Percentiles rank a stretch among this genome's conserved stretches.
Evolutionary conservation across 1,284 basidiomycete species (phyloP).

Genomic region (Schizopora paradoxa): DNA sequence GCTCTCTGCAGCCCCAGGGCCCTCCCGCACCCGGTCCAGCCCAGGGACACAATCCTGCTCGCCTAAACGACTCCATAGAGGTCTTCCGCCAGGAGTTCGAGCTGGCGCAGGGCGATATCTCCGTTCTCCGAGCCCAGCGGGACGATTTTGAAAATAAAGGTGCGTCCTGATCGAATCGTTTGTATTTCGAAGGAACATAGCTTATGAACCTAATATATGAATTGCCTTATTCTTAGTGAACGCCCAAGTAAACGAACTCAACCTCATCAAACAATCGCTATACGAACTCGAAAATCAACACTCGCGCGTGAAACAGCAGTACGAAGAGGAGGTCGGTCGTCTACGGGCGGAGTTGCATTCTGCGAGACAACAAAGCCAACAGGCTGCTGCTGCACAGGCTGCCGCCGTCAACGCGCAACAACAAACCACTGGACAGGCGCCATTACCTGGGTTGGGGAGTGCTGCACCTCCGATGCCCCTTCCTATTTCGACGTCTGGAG

Average conservation of each 20-base stretch:
- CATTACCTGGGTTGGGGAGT: conserved; percentile 21
- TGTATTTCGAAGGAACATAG: no score
- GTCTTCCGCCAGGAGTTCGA: conserved; percentile 86
- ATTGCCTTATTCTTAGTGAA: conserved; percentile 41
- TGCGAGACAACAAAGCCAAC: conserved; percentile 32
- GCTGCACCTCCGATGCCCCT: conserved; percentile 2
- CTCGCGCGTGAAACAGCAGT: conserved; percentile 64
- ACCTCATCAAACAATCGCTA: conserved; percentile 67
- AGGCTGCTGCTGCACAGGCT: conserved; percentile 13
- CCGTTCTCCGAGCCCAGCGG: conserved; percentile 66
- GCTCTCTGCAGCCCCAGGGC: conserved; percentile 57
- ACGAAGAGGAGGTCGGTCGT: conserved; percentile 68
- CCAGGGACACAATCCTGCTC: conserved; percentile 37
- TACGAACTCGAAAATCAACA: conserved; percentile 77
- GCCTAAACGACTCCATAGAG: conserved; percentile 80
- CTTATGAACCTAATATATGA: neutral
- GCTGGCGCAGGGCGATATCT: conserved; percentile 64
- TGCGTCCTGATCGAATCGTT: conserved; percentile 34
- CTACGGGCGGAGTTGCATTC: conserved; percentile 61
- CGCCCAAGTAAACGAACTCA: conserved; percentile 67
- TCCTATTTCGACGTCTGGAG: no score
- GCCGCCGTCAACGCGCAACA: conserved; percentile 28
- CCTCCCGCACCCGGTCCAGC: conserved; percentile 49
- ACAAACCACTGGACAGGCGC: conserved; percentile 27
- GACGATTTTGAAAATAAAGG: conserved; percentile 90